phyloP scores from a whole-genome alignment of 1,284 basidiomycete species.

The Papiliotrema nemorosa region DNA sequence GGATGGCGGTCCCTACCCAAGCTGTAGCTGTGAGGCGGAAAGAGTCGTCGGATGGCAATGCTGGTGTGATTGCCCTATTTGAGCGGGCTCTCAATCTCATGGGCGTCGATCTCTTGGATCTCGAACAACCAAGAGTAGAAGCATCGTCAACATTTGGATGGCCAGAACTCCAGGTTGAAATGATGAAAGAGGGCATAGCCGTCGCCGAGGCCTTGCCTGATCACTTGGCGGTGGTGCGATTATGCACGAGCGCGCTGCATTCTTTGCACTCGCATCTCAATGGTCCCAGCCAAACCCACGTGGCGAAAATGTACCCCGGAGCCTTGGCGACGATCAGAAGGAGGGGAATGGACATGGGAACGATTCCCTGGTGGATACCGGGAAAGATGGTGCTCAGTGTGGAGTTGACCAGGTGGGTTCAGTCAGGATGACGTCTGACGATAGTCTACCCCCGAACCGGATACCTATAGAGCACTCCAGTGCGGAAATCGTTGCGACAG shows the following conservation, averaged over 20 bases:
- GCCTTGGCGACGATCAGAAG: constrained; percentile 69
- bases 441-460: too few relatives aligned
- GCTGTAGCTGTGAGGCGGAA: constrained; percentile 64
- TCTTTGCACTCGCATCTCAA: constrained; percentile 63
- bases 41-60: constrained; percentile 72
- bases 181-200: constrained; percentile 83
- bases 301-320: constrained; percentile 66
- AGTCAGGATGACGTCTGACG: background rate
- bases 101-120: constrained; percentile 62
- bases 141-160: constrained; percentile 62
- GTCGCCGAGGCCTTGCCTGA: constrained; percentile 81
- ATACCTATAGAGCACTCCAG: constrained; percentile 65
- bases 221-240: constrained; percentile 27
- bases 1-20: constrained; percentile 51
- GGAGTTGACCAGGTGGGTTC: constrained; percentile 66
- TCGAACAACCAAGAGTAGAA: too few relatives aligned
- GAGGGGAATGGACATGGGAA: constrained; percentile 62
- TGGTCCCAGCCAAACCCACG: constrained; percentile 67
- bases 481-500: constrained; percentile 24
- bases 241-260: constrained; percentile 65
- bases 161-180: constrained; percentile 87
- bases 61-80: constrained; percentile 67
- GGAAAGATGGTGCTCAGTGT: constrained; percentile 73
- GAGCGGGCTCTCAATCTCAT: constrained; percentile 70
- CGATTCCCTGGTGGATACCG: constrained; percentile 73